Evolutionary conservation across 371 early-diverging fungal genomes (phyloP).

Genomic region (Parasitella parasitica): DNA sequence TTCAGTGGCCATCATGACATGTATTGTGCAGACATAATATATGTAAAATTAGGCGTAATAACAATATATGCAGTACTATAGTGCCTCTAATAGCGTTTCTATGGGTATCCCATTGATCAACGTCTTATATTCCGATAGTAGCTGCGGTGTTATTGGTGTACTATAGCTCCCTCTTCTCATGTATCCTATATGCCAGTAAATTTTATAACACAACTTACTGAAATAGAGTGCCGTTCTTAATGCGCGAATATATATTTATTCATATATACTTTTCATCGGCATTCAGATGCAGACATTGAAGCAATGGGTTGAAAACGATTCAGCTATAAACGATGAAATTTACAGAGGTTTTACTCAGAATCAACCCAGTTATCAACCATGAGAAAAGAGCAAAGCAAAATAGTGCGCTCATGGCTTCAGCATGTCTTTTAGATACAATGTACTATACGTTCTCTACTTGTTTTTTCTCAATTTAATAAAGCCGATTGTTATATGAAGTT

Average conservation of each 20-base stretch:
- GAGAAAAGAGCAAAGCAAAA: constrained; percentile 3
- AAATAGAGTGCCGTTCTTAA: background rate
- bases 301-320: constrained; percentile 54
- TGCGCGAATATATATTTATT: background rate
- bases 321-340: background rate
- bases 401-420: no score
- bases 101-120: constrained; percentile 80
- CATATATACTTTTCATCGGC: constrained; percentile 56
- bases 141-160: constrained; percentile 57
- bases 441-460: no score
- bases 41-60: background rate
- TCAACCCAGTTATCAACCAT: background rate
- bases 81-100: constrained; percentile 76
- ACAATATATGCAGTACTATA: constrained; percentile 49
- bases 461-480: no score
- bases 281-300: constrained; percentile 60
- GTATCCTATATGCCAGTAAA: constrained; percentile 74
- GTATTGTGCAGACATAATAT: background rate
- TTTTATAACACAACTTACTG: constrained; percentile 4
- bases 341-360: background rate
- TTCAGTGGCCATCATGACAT: constrained; percentile 57
- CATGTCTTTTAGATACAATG: no score
- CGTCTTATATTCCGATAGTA: constrained; percentile 55
- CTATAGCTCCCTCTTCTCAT: constrained; percentile 65
- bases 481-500: no score